Conservation (phyloP, 139 green algal species). For the Micromonas commoda region DNA sequence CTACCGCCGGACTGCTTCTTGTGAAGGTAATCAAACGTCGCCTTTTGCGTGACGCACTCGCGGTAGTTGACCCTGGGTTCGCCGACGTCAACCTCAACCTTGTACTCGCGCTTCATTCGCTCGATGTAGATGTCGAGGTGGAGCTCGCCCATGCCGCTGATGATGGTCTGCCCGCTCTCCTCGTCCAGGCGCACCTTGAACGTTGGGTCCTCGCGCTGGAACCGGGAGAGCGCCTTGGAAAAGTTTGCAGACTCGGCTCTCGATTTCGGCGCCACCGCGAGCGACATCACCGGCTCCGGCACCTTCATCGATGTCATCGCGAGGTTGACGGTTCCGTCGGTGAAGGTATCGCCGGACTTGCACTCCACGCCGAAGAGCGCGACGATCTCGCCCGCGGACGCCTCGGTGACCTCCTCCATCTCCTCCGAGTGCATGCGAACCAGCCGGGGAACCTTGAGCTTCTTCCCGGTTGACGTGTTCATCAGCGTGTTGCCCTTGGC, state of each 20-base stretch:
- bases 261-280: constrained; percentile 77
- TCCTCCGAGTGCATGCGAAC: constrained; percentile 87
- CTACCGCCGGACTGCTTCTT: constrained; percentile 92
- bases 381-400: constrained; percentile 75
- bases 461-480: constrained; percentile 46
- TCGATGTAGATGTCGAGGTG: constrained; percentile 98
- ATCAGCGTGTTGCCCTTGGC: constrained; percentile 38
- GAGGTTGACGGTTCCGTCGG: constrained; percentile 59
- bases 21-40: constrained; percentile 95
- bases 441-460: constrained; percentile 77
- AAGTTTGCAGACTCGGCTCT: constrained; percentile 7
- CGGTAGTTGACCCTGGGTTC: constrained; percentile 93
- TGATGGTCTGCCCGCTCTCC: constrained; percentile 64
- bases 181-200: constrained; percentile 71
- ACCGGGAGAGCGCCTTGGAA: constrained; percentile 52
- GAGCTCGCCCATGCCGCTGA: constrained; percentile 94
- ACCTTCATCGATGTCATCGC: constrained; percentile 91
- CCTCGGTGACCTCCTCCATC: constrained; percentile 56
- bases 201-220: constrained; percentile 96
- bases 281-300: constrained; percentile 94
- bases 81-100: constrained; percentile 62
- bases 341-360: constrained; percentile 93
- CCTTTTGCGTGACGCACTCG: constrained; percentile 73
- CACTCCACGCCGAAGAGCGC: constrained; percentile 98
- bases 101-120: constrained; percentile 96